A percentile compares a stretch with the other conserved stretches of the same genome.
phyloP scores from a whole-genome alignment of 306 rosid genomes.

The Canavalia ensiformis region DNA sequence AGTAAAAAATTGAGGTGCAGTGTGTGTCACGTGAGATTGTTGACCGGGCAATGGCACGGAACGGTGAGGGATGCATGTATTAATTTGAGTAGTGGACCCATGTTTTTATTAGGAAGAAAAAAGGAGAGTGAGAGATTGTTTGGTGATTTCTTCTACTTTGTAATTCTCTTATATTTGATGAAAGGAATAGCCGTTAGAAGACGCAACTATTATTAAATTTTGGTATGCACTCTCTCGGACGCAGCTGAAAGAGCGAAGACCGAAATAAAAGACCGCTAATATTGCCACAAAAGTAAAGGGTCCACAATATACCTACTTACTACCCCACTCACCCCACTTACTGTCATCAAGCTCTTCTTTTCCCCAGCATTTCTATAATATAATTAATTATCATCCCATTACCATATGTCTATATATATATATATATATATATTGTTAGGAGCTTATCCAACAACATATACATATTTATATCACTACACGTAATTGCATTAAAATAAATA shows the following conservation, averaged over 20 bases:
- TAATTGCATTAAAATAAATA: not conserved
- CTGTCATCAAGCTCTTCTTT: slow-evolving; percentile 20
- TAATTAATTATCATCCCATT: not conserved
- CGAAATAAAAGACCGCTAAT: slow-evolving; percentile 32
- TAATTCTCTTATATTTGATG: slow-evolving; percentile 43
- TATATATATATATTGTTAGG: not conserved
- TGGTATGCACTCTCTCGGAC: slow-evolving; percentile 19
- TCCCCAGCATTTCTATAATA: slow-evolving; percentile 11
- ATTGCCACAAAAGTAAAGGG: slow-evolving; percentile 49
- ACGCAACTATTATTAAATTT: slow-evolving; percentile 56
- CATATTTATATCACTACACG: slow-evolving; percentile 23
- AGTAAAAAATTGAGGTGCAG: not conserved
- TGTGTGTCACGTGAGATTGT: slow-evolving; percentile 39
- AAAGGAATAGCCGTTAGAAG: slow-evolving; percentile 46
- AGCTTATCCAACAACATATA: slow-evolving; percentile 26
- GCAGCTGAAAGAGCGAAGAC: slow-evolving; percentile 32
- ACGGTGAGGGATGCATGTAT: slow-evolving; percentile 4
- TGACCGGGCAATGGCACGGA: not conserved
- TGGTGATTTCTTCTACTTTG: slow-evolving; percentile 35
- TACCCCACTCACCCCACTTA: slow-evolving; percentile 51
- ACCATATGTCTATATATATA: not conserved
- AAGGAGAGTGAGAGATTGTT: slow-evolving; percentile 12
- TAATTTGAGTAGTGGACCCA: slow-evolving; percentile 47
- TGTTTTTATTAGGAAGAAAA: slow-evolving; percentile 35
- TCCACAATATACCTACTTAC: slow-evolving; percentile 50